Base-by-base conservation (phyloP, 2,329 filamentous ascomycete species). In the Meredithiella fracta region DNA sequence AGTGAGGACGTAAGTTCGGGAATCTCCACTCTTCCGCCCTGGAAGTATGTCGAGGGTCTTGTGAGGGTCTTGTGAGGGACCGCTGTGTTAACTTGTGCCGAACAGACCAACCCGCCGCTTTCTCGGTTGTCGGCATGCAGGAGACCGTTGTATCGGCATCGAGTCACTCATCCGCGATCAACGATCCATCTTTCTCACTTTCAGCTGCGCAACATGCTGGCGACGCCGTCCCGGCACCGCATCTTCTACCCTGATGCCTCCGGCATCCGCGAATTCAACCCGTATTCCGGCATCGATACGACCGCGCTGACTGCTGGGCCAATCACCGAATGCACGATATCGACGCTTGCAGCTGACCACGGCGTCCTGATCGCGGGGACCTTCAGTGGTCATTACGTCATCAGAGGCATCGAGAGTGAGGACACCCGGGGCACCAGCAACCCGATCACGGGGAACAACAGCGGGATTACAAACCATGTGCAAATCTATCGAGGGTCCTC, bases 381-480 rank as follows among this genome's bases (percentile, higher is more conserved):
- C 1, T 82, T 82, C 60, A 70, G 70, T 55, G 77, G 77, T 38
- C 72, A 78, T 56, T 80, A 79, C 62, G 70, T 68, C 56, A 68
- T 79, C 56, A 70, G 74, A 52, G 65, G 67, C 31, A 62, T 78
- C 15, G 66, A 75, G 54, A 69, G 65, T 54, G 68, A 73, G 47
- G 50, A 38, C 3, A 38, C 17, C 9, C 20, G 17, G 8, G 29
- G 17, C 11, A 38, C 50, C 9, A 22, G 29, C 3, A 76, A 76
- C 0, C 72, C 66, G 57, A 74, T 74, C 57, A 81, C 72, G 26
- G 67, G 60, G 47, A 66, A 72, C 55, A 58, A 63, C 3, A 77
- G 75, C 59, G 76, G 76, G 37, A 83, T 84, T 58, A 82, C 79
- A 54, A 85, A 84, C 60, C 80, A 84, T 63, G 69, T 82, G 29